phyloP scores from a whole-genome alignment of 179 eudicot genomes.

The Spergularia azorica region DNA sequence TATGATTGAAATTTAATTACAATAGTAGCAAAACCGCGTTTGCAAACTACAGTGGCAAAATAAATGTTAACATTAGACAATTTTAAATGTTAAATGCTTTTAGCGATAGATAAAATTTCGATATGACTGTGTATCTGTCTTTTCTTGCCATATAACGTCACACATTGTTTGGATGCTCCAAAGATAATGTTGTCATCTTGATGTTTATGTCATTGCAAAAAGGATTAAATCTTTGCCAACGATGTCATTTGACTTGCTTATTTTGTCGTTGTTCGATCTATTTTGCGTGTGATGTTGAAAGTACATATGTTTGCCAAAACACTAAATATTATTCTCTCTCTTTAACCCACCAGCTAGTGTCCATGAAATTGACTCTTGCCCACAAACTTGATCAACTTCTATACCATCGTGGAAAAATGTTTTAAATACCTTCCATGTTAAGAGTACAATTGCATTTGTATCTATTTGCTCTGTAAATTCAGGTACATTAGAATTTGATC shows the following conservation, averaged over 20 bases:
- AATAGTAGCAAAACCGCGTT: too few relatives aligned
- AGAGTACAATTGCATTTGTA: too few relatives aligned
- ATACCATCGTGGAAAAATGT: not conserved
- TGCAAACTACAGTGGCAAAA: too few relatives aligned
- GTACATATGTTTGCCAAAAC: slow-evolving; percentile 24
- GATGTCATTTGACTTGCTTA: slow-evolving; percentile 21
- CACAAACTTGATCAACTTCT: too few relatives aligned
- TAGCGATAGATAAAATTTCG: too few relatives aligned
- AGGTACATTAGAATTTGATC: too few relatives aligned
- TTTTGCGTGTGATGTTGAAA: slow-evolving; percentile 21
- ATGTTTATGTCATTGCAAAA: not conserved
- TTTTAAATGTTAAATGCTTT: too few relatives aligned
- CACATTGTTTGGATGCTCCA: not conserved
- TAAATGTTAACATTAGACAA: too few relatives aligned
- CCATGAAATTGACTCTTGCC: not conserved
- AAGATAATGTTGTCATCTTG: slow-evolving; percentile 1
- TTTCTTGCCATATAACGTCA: not conserved
- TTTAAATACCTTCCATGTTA: too few relatives aligned
- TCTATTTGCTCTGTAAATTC: too few relatives aligned
- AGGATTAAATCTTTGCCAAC: slow-evolving; percentile 3
- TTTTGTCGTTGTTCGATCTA: slow-evolving; percentile 23
- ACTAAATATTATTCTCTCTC: slow-evolving; percentile 24
- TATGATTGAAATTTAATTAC: too few relatives aligned
- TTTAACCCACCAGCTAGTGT: slow-evolving; percentile 9
- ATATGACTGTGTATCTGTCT: too few relatives aligned